Conservation (phyloP, 2,329 filamentous ascomycete species). For the Mycocentrospora acerina region DNA sequence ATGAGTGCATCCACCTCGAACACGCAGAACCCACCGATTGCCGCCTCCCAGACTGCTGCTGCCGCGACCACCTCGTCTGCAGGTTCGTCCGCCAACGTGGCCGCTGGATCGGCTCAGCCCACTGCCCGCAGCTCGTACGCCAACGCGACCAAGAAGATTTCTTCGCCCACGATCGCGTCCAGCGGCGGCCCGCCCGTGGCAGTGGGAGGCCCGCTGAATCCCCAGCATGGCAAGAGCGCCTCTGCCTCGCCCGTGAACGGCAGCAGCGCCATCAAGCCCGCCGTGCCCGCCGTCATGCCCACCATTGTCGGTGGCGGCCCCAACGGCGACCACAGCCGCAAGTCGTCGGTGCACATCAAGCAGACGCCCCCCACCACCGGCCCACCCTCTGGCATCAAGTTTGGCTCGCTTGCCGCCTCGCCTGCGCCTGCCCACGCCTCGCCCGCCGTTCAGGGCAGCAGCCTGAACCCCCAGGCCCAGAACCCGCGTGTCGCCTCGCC, state of each 20-base stretch:
- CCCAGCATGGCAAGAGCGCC: conserved; percentile 46
- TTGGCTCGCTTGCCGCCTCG: conserved; percentile 70
- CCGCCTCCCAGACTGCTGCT: conserved; percentile 50
- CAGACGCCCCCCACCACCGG: conserved; percentile 66
- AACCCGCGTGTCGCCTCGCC: conserved; percentile 80
- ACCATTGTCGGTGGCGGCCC: conserved; percentile 63
- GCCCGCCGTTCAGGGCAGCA: conserved; percentile 63
- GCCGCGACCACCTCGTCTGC: conserved; percentile 50
- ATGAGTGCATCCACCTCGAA: conserved; percentile 63
- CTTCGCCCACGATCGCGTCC: conserved; percentile 50
- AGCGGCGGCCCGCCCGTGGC: conserved; percentile 55
- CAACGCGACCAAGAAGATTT: conserved; percentile 60
- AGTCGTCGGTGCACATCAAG: conserved; percentile 91
- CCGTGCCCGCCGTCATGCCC: conserved; percentile 61
- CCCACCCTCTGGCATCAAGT: conserved; percentile 66
- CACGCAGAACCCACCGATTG: conserved; percentile 52
- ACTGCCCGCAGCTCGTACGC: conserved; percentile 61
- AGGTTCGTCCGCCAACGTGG: conserved; percentile 53
- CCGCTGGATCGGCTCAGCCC: conserved; percentile 57
- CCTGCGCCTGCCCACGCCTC: conserved; percentile 66
- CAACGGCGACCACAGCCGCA: conserved; percentile 82
- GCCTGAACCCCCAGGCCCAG: conserved; percentile 54
- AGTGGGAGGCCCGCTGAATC: conserved; percentile 58
- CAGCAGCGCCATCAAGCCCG: conserved; percentile 70
- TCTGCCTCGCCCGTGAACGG: conserved; percentile 79